Percentiles rank a stretch among this genome's conserved stretches.
Conservation (phyloP, 2,329 filamentous ascomycete genomes). For the Pseudocercospora pini-densiflorae region DNA sequence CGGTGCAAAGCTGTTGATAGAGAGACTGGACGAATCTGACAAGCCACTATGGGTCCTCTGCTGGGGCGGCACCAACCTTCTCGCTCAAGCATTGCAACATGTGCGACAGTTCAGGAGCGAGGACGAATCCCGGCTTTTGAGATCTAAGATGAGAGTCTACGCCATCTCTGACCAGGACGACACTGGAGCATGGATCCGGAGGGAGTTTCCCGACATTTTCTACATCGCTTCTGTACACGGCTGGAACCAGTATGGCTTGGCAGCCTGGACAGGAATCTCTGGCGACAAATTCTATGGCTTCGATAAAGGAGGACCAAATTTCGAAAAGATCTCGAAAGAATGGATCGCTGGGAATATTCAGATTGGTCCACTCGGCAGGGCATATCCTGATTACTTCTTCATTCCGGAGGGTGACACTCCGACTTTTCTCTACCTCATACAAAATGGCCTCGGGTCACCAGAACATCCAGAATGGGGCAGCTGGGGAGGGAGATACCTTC, state of each 20-base stretch:
- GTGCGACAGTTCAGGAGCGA: constrained; percentile 37
- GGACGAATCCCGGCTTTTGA: constrained; percentile 42
- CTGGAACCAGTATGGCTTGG: constrained; percentile 60
- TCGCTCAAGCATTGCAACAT: constrained; percentile 55
- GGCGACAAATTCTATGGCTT: constrained; percentile 47
- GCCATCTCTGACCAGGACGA: constrained; percentile 66
- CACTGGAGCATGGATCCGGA: constrained; percentile 61
- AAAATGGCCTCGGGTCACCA: constrained; percentile 49
- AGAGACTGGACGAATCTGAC: constrained; percentile 22
- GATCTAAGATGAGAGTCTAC: constrained; percentile 55
- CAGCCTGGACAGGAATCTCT: constrained; percentile 62
- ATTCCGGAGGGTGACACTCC: constrained; percentile 61
- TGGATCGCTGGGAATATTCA: constrained; percentile 62
- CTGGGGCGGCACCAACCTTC: constrained; percentile 59
- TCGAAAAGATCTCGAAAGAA: constrained; percentile 51
- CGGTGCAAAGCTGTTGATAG: constrained; percentile 16
- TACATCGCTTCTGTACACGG: constrained; percentile 62
- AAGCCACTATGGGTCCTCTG: constrained; percentile 52
- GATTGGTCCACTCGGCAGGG: constrained; percentile 51
- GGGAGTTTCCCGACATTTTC: constrained; percentile 58
- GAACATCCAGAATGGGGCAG: constrained; percentile 55
- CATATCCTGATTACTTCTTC: constrained; percentile 53
- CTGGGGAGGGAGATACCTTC: constrained; percentile 56
- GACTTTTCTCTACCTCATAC: constrained; percentile 55
- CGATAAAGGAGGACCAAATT: constrained; percentile 56